Base-by-base conservation (phyloP, 2,329 filamentous ascomycete species). In the Aureobasidium uvarum region DNA sequence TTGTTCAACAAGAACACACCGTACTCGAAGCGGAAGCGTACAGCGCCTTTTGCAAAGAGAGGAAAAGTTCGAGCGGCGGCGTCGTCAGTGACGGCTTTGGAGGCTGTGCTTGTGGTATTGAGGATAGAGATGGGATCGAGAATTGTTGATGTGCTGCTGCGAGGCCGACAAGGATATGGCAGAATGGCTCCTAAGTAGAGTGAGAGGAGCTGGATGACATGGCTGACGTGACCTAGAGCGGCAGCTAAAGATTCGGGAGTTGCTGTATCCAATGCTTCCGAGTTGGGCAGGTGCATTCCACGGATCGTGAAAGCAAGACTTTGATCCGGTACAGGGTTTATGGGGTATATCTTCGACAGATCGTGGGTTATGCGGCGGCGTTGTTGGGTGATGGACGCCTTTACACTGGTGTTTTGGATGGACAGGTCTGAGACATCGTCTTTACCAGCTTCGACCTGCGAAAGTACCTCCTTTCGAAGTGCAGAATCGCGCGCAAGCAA, bases 1-100 rank as follows among this genome's bases (percentile, higher is more conserved):
- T 98, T 97, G 79, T 98, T 98, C 16, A 99, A 83, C n/a, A 98
- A 80, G 72, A 98, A 99, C 74, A 96, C 95, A 13, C 84, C 95
- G 75, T 98, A 99, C 72, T 98, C 94, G 76, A 98, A 98, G 2
- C 94, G 88, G 79, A 94, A 98, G 52, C 92, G 86, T 0, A 92
- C 86, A 2, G 85, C 84, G 73, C 85, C 83, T 67, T 81, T 81
- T 79, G 90, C 77, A 76, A 93, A 93, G 0, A 99, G 83, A 0
- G 95, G 95, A 71, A 96, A 99, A 39, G 64, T 85, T 74, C 69
- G 80, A 14, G 39, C 64, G 20, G 67, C 68, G 1, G 60, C 65
- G 41, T 72, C 72, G 56, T 70, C 39, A 14, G 63, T 54, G 33
- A 18, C 2, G 11, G 68, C 54, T 11, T 68, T 67, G 16, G 68